Conservation (phyloP, 2,329 filamentous ascomycete genomes). For the Penicillium sp. region DNA sequence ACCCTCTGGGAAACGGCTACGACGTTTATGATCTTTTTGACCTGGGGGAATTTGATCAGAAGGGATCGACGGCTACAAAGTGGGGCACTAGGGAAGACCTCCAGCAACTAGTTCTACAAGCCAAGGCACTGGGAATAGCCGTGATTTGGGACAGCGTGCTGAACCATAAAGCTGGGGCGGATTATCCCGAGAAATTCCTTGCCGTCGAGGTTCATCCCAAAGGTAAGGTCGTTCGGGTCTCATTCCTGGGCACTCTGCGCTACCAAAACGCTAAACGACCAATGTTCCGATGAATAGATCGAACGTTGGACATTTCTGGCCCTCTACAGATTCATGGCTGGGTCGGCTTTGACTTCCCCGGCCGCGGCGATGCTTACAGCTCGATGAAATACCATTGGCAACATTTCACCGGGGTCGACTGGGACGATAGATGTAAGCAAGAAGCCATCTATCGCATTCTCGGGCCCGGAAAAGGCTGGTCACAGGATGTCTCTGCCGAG, state of each 20-base stretch:
- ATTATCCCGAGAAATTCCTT: slow-evolving; percentile 60
- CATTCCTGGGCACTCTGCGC: neutral
- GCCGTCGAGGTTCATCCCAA: slow-evolving; percentile 63
- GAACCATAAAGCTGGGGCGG: slow-evolving; percentile 69
- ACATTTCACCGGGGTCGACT: slow-evolving; percentile 68
- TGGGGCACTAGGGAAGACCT: slow-evolving; percentile 67
- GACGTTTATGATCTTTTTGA: slow-evolving; percentile 70
- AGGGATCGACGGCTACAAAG: slow-evolving; percentile 61
- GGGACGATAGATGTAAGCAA: slow-evolving; percentile 55
- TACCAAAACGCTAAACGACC: too few relatives aligned
- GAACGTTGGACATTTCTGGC: slow-evolving; percentile 47
- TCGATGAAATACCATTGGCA: slow-evolving; percentile 62
- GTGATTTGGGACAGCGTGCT: slow-evolving; percentile 69
- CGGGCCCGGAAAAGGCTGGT: slow-evolving; percentile 64
- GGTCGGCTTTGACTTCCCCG: slow-evolving; percentile 65
- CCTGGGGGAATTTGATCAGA: slow-evolving; percentile 70
- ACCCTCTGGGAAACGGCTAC: slow-evolving; percentile 62
- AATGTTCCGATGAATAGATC: too few relatives aligned
- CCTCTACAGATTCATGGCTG: slow-evolving; percentile 65
- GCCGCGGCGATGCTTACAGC: slow-evolving; percentile 59
- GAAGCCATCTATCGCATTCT: slow-evolving; percentile 65
- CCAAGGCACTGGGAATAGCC: slow-evolving; percentile 54
- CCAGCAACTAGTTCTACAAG: slow-evolving; percentile 50
- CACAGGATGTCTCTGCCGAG: slow-evolving; percentile 58
- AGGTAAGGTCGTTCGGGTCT: slow-evolving; percentile 23